Evolutionary conservation across 2,329 filamentous ascomycete species (phyloP).

Genomic region (Aquanectria penicillioides): DNA sequence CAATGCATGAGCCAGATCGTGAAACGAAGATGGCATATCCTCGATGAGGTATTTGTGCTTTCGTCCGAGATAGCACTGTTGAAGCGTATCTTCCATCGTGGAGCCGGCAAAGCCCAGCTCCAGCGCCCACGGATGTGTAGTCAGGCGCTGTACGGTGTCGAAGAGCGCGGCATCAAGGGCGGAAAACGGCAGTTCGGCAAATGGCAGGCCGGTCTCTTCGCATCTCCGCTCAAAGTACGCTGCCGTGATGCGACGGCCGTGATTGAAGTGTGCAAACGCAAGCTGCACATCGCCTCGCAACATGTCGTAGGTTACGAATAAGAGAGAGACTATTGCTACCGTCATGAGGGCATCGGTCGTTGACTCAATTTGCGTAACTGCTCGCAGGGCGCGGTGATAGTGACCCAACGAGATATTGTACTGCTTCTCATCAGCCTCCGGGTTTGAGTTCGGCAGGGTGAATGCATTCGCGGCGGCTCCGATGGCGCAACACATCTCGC

Average conservation of each 20-base stretch:
- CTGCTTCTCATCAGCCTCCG: constrained; percentile 16
- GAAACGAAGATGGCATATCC: constrained; percentile 30
- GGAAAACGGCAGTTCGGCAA: constrained; percentile 23
- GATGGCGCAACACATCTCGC: constrained; percentile 35
- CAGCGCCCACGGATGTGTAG: constrained; percentile 33
- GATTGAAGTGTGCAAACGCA: constrained; percentile 31
- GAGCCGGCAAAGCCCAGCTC: constrained; percentile 21
- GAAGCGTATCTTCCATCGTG: background rate
- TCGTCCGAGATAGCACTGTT: constrained; percentile 4
- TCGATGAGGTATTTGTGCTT: constrained; percentile 21
- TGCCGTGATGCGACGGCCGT: constrained; percentile 29
- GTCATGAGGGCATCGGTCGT: constrained; percentile 18
- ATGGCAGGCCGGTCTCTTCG: constrained; percentile 21
- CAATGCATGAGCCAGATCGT: constrained; percentile 26
- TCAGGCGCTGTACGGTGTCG: constrained; percentile 35
- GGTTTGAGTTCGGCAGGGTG: constrained; percentile 15
- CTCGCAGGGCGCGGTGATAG: constrained; percentile 32
- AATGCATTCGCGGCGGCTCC: constrained; percentile 30
- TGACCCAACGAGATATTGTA: constrained; percentile 27
- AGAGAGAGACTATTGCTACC: constrained; percentile 32
- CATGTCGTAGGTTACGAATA: constrained; percentile 37
- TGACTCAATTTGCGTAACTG: constrained; percentile 9
- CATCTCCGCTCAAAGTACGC: constrained; percentile 30
- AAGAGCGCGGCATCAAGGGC: constrained; percentile 28
- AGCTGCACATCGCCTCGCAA: constrained; percentile 30